phyloP scores from a whole-genome alignment of 768 basidiomycete species.

The Pleurotus tuoliensis region DNA sequence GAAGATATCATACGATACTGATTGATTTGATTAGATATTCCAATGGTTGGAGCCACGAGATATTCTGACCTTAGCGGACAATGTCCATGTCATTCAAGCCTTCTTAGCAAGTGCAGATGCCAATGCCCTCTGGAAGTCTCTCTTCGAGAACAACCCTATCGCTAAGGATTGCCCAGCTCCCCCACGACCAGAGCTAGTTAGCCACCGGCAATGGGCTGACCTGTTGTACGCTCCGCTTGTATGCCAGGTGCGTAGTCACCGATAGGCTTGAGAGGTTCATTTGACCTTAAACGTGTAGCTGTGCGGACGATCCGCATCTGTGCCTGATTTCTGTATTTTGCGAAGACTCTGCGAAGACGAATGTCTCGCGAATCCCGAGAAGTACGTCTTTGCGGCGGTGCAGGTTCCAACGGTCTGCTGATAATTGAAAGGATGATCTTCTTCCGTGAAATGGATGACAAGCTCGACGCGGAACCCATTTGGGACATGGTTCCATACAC shows the following conservation, averaged over 20 bases:
- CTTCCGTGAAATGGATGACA: constrained; percentile 1
- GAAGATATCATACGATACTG: neutral
- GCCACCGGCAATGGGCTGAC: constrained; percentile 1
- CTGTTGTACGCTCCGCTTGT: constrained; percentile 4
- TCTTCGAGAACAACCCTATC: constrained; percentile 2
- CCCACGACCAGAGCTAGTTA: neutral
- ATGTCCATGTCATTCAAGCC: neutral
- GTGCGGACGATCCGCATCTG: neutral
- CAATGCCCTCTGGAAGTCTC: neutral
- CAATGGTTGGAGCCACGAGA: constrained; percentile 2
- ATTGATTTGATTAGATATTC: constrained; percentile 3
- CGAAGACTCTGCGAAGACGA: constrained; percentile 5
- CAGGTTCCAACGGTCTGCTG: neutral
- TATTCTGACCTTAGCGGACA: neutral
- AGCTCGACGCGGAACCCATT: neutral
- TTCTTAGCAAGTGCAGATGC: constrained; percentile 1
- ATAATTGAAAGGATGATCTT: neutral
- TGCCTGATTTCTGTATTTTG: constrained; percentile 4
- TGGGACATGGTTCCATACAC: constrained; percentile 9
- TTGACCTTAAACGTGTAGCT: neutral
- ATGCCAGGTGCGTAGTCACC: neutral
- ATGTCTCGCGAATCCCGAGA: constrained; percentile 1
- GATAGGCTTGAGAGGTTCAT: neutral
- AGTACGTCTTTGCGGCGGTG: no score
- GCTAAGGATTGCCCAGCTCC: constrained; percentile 6